Conservation (phyloP, 345 rosid species). For the Corchorus capsularis region DNA sequence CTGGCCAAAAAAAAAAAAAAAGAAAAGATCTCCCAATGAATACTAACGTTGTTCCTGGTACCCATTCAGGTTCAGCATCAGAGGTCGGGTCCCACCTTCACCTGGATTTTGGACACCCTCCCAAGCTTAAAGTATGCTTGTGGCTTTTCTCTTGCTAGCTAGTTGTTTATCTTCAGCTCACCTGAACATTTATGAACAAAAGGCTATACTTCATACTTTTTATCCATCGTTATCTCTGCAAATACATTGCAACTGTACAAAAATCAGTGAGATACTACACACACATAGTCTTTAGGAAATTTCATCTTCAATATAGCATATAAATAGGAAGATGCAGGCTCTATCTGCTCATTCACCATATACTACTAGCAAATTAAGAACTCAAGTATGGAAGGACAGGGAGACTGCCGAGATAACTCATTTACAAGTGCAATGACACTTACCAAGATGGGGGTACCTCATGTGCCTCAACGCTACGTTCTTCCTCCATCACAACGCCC, state of each 20-base stretch:
- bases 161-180: not conserved
- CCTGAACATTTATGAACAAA: not conserved
- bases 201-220: not conserved
- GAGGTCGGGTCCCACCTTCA: not conserved
- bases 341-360: not conserved
- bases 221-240: not conserved
- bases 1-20: no score
- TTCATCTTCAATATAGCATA: not conserved
- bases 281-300: not conserved
- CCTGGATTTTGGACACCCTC: not conserved
- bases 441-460: slow-evolving; percentile 22
- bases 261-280: not conserved
- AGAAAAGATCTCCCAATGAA: not conserved
- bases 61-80: slow-evolving; percentile 11
- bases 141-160: not conserved
- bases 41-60: not conserved
- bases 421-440: slow-evolving; percentile 36
- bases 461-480: slow-evolving; percentile 31
- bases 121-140: not conserved
- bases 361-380: not conserved
- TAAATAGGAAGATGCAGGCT: not conserved
- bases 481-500: slow-evolving; percentile 40
- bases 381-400: slow-evolving; percentile 7
- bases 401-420: slow-evolving; percentile 1
- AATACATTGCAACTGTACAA: slow-evolving; percentile 21